Evolutionary conservation across 2,329 filamentous ascomycete species (phyloP).

Genomic region (Colletotrichum destructivum): DNA sequence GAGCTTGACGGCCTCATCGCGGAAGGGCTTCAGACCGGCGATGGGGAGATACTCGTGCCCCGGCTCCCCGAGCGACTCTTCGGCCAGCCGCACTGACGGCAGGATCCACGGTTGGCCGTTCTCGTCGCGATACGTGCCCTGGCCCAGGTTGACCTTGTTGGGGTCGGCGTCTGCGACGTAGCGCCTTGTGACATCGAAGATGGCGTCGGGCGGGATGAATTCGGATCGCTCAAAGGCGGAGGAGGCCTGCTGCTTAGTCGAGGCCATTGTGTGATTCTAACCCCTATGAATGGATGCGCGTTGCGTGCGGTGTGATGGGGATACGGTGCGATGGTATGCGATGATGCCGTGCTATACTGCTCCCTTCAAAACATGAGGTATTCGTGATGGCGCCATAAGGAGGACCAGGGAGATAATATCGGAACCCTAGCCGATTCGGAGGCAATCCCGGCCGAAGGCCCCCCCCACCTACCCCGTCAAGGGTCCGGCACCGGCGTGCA

Average conservation of each 20-base stretch:
- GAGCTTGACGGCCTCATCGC: slow-evolving; percentile 51
- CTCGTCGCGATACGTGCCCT: slow-evolving; percentile 57
- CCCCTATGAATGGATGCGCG: not conserved
- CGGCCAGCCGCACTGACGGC: slow-evolving; percentile 52
- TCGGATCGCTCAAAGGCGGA: slow-evolving; percentile 45
- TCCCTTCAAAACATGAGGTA: not conserved
- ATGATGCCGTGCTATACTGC: no score
- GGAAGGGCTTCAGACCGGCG: slow-evolving; percentile 51
- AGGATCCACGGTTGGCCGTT: slow-evolving; percentile 56
- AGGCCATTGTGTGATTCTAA: slow-evolving; percentile 18
- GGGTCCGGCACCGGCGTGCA: slow-evolving; percentile 35
- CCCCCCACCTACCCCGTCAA: not conserved
- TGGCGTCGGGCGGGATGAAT: slow-evolving; percentile 50
- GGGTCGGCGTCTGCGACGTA: slow-evolving; percentile 50
- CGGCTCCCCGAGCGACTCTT: slow-evolving; percentile 41
- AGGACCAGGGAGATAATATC: slow-evolving; percentile 1
- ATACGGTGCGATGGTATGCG: not conserved
- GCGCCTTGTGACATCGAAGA: slow-evolving; percentile 53
- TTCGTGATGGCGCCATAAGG: not conserved
- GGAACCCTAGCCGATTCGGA: slow-evolving; percentile 36
- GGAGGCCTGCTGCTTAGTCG: slow-evolving; percentile 25
- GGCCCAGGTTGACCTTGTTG: slow-evolving; percentile 57
- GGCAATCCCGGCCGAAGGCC: slow-evolving; percentile 19
- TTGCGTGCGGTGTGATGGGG: not conserved
- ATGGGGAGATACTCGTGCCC: slow-evolving; percentile 58